Evolutionary conservation across 2,329 filamentous ascomycete species (phyloP).

Genomic region (Exophiala spinifera): DNA sequence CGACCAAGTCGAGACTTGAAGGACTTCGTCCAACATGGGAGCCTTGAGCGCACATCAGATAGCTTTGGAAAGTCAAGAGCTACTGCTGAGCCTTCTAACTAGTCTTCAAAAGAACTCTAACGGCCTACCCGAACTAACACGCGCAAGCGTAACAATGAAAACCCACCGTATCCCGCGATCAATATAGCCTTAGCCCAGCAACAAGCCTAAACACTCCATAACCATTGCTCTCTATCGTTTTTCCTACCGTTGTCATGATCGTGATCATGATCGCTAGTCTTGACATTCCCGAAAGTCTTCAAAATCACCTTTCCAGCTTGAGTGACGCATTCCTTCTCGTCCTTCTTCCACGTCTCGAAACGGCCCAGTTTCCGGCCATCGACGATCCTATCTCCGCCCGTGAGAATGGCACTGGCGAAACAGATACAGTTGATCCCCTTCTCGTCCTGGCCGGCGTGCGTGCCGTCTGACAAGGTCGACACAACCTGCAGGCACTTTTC

Average conservation of each 20-base stretch:
- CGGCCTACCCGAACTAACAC: too few relatives aligned
- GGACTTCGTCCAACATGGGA: too few relatives aligned
- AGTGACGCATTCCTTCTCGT: slow-evolving; percentile 23
- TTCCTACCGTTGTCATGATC: background rate
- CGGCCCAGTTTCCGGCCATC: slow-evolving; percentile 21
- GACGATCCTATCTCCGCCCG: slow-evolving; percentile 27
- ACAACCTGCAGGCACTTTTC: slow-evolving; percentile 28
- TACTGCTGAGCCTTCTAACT: too few relatives aligned
- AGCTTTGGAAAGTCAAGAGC: too few relatives aligned
- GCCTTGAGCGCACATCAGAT: too few relatives aligned
- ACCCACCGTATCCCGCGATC: too few relatives aligned
- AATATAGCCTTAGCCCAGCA: too few relatives aligned
- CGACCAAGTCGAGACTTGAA: too few relatives aligned
- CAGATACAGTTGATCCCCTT: slow-evolving; percentile 31
- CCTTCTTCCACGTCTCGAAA: slow-evolving; percentile 23
- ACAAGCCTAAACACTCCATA: slow-evolving; percentile 23
- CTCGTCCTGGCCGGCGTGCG: slow-evolving; percentile 22
- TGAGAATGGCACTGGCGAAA: slow-evolving; percentile 28
- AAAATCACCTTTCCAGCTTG: slow-evolving; percentile 16
- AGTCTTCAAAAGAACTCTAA: too few relatives aligned
- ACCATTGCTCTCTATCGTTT: slow-evolving; percentile 3
- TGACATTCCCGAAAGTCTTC: slow-evolving; percentile 7
- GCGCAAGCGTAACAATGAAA: too few relatives aligned
- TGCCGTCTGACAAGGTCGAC: slow-evolving; percentile 26
- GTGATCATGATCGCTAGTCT: background rate